Base-by-base conservation (phyloP, 805 yeast genomes). In the Candida gorgasii region DNA sequence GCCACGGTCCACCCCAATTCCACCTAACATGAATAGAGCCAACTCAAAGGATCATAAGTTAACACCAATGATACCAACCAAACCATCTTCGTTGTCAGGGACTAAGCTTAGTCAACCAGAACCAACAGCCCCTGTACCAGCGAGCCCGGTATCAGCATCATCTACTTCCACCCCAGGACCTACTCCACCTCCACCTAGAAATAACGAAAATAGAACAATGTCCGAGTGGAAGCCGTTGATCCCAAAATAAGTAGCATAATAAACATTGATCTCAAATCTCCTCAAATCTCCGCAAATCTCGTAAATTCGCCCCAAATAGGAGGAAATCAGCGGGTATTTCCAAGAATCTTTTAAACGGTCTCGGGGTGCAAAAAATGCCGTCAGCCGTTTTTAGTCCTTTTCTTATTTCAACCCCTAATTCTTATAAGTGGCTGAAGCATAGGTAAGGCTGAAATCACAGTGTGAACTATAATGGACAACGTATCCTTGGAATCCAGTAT, bases 201-300 rank as follows among this genome's bases (percentile, higher is more conserved):
- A 37, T 5, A 19, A 26, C 16, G 44, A 34, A 6, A 26, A 22
- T 23, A 36, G 36, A 36, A 44, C 62, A 2, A 61, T 74, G 69
- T 67, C 75, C 5, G 73, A 75, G 18, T 76, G 80, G 81, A 73
- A 72, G 39, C 80, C 80, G 4, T 58, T 75, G 38, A 63, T 72
- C 16, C 81, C 80, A 5, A 74, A 73, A 50, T 75, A 48, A 35
- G 9, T 13, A 19, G 24, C 24, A 22, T 22, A 22, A 22, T 22
- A 15, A 6, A 11, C 30, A 22, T 9, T 22, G 9, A 22, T 6
- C n/a, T n/a, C n/a, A n/a, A n/a, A n/a, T n/a, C n/a, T n/a, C n/a
- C n/a, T n/a, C n/a, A n/a, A n/a, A n/a, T n/a, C n/a, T n/a, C n/a
- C n/a, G n/a, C n/a, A n/a, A n/a, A n/a, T n/a, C n/a, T n/a, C n/a